Evolutionary conservation across 2,329 filamentous ascomycete genomes (phyloP).

Genomic region (Fusarium multiceps): DNA sequence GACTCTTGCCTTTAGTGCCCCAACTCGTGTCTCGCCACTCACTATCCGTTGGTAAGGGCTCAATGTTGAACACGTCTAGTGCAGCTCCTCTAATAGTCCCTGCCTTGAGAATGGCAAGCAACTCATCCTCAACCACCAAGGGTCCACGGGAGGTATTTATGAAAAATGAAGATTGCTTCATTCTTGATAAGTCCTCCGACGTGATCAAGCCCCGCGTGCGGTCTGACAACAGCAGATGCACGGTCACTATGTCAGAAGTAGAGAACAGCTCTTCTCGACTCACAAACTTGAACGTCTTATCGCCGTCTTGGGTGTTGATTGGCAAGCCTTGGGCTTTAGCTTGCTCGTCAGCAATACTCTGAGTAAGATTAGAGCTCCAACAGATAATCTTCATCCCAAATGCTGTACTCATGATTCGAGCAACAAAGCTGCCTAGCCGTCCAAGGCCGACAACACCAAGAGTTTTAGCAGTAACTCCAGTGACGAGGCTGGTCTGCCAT

Average conservation of each 20-base stretch:
- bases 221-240: neutral
- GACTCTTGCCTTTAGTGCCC: neutral
- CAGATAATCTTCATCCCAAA: conserved; percentile 5
- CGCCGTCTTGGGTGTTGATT: neutral
- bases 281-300: conserved; percentile 1
- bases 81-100: conserved; percentile 1
- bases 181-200: neutral
- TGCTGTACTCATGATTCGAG: neutral
- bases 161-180: neutral
- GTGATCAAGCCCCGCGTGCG: neutral
- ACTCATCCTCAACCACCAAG: neutral
- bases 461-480: neutral
- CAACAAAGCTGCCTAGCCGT: conserved; percentile 7
- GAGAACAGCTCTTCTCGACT: conserved; percentile 2
- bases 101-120: neutral
- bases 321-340: neutral
- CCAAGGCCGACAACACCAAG: conserved; percentile 1
- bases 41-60: neutral
- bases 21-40: neutral
- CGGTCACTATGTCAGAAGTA: neutral
- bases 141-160: conserved; percentile 3
- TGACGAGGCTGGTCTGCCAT: conserved; percentile 7
- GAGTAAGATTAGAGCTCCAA: conserved; percentile 4
- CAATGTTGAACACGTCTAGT: neutral
- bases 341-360: neutral